Evolutionary conservation across 768 basidiomycete species (phyloP).

Genomic region (Basidioascus undulatus): DNA sequence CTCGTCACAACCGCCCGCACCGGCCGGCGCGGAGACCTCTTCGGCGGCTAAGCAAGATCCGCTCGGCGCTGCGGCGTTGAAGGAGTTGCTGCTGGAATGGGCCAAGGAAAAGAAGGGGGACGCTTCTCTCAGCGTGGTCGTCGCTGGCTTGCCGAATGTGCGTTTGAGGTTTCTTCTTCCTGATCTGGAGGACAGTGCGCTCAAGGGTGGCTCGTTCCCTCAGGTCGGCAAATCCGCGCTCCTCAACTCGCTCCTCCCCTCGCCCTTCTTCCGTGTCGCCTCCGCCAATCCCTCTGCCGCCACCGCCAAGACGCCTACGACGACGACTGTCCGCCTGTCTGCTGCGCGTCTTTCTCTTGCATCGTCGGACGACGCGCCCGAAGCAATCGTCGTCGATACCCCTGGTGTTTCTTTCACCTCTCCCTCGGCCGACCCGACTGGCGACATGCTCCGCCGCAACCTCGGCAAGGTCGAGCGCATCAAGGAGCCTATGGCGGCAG

Average conservation of each 20-base stretch:
- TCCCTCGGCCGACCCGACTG: too few species aligned
- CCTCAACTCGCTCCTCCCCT: conserved; percentile 47
- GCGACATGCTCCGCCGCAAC: conserved; percentile 54
- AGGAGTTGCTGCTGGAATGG: conserved; percentile 26
- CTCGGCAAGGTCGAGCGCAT: conserved; percentile 62
- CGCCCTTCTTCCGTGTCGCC: conserved; percentile 28
- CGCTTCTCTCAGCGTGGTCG: conserved; percentile 38
- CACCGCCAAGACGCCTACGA: conserved; percentile 38
- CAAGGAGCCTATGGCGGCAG: conserved; percentile 48
- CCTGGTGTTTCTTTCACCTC: conserved; percentile 45
- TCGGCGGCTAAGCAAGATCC: conserved; percentile 31
- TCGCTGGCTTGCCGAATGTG: conserved; percentile 68
- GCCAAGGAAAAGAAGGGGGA: conserved; percentile 27
- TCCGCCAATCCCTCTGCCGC: conserved; percentile 30
- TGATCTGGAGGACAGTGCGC: background rate
- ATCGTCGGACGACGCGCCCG: conserved; percentile 26
- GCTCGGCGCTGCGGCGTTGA: conserved; percentile 32
- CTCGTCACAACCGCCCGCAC: conserved; percentile 18
- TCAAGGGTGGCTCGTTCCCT: background rate
- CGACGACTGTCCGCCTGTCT: conserved; percentile 43
- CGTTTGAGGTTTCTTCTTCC: conserved; percentile 13
- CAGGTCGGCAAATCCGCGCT: conserved; percentile 67
- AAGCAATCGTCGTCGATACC: conserved; percentile 54
- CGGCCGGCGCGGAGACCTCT: too few species aligned
- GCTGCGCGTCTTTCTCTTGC: too few species aligned